A percentile compares a stretch with the other conserved stretches of the same genome.
These are phyloP conservation scores for Aspergillus incahuasiensis DNA, from an alignment of 495 filamentous ascomycete genomes.

Conservation along the genomic window DNA sequence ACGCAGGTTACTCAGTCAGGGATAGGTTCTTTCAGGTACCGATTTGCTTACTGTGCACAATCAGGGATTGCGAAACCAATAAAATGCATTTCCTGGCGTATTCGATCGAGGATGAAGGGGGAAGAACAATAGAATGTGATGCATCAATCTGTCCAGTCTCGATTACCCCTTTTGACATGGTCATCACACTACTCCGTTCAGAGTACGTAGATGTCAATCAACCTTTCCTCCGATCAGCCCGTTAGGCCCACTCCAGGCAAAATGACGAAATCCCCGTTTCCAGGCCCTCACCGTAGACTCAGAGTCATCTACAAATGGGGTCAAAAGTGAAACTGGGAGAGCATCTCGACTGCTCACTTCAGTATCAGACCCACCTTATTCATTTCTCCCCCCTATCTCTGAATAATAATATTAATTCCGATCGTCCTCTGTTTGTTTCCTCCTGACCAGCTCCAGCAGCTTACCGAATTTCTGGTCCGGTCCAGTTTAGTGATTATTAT, in stretches of 20 bases:
- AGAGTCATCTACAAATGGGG: slow-evolving; percentile 13
- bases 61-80: background rate
- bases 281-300: background rate
- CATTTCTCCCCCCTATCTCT: slow-evolving; percentile 5
- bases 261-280: slow-evolving; percentile 11
- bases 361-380: slow-evolving; percentile 17
- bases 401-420: slow-evolving; percentile 1
- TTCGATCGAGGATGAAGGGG: background rate
- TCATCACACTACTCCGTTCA: background rate
- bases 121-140: background rate
- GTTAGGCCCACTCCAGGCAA: slow-evolving; percentile 20
- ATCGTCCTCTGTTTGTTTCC: slow-evolving; percentile 13
- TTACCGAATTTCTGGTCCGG: background rate
- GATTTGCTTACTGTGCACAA: background rate
- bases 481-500: slow-evolving; percentile 3
- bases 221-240: slow-evolving; percentile 21
- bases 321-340: slow-evolving; percentile 3
- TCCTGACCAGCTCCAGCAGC: background rate
- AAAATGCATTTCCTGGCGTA: background rate
- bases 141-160: background rate
- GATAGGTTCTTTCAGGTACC: slow-evolving; percentile 7
- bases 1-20: background rate
- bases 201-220: slow-evolving; percentile 17
- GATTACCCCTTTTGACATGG: slow-evolving; percentile 13
- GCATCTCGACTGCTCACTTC: slow-evolving; percentile 20